Evolutionary conservation across 2,329 filamentous ascomycete genomes (phyloP).

Genomic region (Colletotrichum australisinense): DNA sequence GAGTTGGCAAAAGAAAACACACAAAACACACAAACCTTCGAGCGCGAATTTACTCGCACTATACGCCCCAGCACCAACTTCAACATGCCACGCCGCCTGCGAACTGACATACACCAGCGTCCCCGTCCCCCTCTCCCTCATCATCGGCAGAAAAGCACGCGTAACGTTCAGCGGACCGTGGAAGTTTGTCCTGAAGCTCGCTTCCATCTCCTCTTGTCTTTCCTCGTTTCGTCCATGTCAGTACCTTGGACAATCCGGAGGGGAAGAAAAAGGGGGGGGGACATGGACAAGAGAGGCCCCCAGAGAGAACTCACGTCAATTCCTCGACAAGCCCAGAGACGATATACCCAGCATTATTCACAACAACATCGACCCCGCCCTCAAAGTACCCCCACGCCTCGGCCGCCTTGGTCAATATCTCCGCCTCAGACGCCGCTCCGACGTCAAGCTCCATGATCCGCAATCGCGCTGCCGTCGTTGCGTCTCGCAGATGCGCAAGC

Average conservation of each 20-base stretch:
- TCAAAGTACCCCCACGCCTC: constrained; percentile 36
- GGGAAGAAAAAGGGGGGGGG: too few species aligned
- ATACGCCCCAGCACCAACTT: constrained; percentile 46
- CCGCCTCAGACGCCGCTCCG: background rate
- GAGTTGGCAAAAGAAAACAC: background rate
- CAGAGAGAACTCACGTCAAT: background rate
- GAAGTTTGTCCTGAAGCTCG: constrained; percentile 48
- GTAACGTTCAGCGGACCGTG: constrained; percentile 51
- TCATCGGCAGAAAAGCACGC: constrained; percentile 45
- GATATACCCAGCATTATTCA: constrained; percentile 51
- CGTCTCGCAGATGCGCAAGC: constrained; percentile 46
- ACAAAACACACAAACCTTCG: constrained; percentile 38
- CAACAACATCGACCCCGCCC: constrained; percentile 27
- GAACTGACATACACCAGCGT: constrained; percentile 50
- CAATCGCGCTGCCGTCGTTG: background rate
- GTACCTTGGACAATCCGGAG: too few species aligned
- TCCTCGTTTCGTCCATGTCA: background rate
- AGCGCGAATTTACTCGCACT: constrained; percentile 46
- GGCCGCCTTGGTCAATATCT: background rate
- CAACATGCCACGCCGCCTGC: constrained; percentile 46
- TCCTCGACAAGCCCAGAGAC: background rate
- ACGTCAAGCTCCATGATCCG: constrained; percentile 17
- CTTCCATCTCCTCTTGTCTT: constrained; percentile 8
- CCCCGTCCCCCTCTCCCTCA: constrained; percentile 44
- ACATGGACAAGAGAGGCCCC: background rate